Evolutionary conservation across 1,139 yeast genomes (phyloP), one percentile per base, ranked within the genome.

Genomic region (Geotrichum bryndzae): DNA sequence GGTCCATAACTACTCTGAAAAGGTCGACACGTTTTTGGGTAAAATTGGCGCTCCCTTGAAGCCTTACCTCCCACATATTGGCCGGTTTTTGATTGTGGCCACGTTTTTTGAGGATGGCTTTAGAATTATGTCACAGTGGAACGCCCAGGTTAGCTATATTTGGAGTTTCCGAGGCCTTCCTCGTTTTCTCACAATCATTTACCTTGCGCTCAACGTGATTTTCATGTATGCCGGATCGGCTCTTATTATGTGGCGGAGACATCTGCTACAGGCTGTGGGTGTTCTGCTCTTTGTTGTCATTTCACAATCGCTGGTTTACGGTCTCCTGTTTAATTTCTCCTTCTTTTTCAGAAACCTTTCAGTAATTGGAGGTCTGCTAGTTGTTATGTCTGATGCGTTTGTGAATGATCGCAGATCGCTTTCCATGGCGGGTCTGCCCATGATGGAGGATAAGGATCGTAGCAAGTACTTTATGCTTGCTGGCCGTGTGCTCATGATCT

Each of bases 41-140:
- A 67, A 67, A 48, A 59, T 73, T 22, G 75, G 78, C 23, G 72
- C 72, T 27, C 79, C 80, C 5, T 63, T 77, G 59, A 74, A 75
- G 70, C 80, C 80, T 29, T 74, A 73, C 64, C 70, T 78, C 61
- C 98, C 98, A 11, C 86, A 87, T 27, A 83, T 94, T 68, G 98
- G 97, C 33, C 82, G 99, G 63, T 86, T 90, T 65, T 83, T 92
- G 69, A 91, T 94, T 68, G 97, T 94, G 64, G 97, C 96, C 61
- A 94, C 99, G 0, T 94, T 92, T 73, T 84, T 86, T 69, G 99
- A 94, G 75, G 99, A 94, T 72, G 85, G 97, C 1, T 74, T 87
- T 63, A 82, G 99, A 74, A 90, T 94, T 70, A 72, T 86, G 63
- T 79, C 91, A 15, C 98, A 92, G 76, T 94, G 98, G 98, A 76